These are phyloP conservation scores for Diaporthe batatas DNA, from an alignment of 2,329 filamentous ascomycete species.

Conservation along the genomic window DNA sequence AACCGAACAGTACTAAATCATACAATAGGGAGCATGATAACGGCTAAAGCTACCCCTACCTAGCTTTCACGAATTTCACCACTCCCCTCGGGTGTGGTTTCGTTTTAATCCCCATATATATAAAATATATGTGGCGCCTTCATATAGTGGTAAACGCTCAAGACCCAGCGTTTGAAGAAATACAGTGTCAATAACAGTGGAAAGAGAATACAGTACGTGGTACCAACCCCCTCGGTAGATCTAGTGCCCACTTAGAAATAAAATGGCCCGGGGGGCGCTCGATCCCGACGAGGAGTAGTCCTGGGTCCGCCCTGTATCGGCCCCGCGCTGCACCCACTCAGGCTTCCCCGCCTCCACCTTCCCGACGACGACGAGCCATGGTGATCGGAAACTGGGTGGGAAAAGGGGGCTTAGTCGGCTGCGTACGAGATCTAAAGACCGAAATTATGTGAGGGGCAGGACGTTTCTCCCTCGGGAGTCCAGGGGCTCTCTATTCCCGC, in stretches of 20 bases:
- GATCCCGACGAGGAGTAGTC: conserved; percentile 1
- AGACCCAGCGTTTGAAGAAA: no score
- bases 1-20: no score
- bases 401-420: neutral
- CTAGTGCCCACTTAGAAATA: neutral
- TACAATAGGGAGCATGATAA: neutral
- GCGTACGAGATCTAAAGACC: neutral
- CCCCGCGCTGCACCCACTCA: conserved; percentile 8
- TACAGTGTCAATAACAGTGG: no score
- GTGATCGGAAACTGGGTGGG: conserved; percentile 14
- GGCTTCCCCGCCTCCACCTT: conserved; percentile 30
- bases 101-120: no score
- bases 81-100: no score
- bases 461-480: neutral
- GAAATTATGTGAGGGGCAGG: conserved; percentile 3
- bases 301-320: neutral
- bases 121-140: no score
- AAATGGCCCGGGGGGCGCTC: neutral
- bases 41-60: neutral
- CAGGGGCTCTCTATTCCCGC: conserved; percentile 11
- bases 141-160: no score
- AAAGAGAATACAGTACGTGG: no score
- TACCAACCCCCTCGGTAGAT: neutral
- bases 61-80: neutral
- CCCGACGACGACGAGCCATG: neutral